A percentile compares a stretch with the other conserved stretches of the same genome.
phyloP scores from a whole-genome alignment of 768 basidiomycete species.

The Leccinum ochraceum region DNA sequence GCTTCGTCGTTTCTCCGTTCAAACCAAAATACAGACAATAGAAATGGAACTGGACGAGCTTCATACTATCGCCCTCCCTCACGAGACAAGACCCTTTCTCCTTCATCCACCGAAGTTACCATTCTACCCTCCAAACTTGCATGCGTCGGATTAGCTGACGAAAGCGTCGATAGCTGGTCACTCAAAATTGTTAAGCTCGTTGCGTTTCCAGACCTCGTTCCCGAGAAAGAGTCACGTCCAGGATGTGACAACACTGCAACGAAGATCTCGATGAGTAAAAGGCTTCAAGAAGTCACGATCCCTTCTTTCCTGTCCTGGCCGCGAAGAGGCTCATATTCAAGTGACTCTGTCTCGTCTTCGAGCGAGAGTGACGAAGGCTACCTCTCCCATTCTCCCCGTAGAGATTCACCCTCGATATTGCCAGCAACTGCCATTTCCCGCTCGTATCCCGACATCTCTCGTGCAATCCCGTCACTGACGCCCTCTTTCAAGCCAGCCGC shows the following conservation, averaged over 20 bases:
- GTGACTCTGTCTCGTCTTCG: constrained; percentile 29
- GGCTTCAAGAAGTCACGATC: constrained; percentile 14
- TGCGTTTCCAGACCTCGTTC: constrained; percentile 72
- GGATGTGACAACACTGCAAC: constrained; percentile 2
- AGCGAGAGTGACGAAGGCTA: constrained; percentile 52
- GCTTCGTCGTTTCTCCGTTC: constrained; percentile 11
- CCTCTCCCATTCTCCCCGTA: constrained; percentile 56
- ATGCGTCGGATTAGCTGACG: constrained; percentile 74
- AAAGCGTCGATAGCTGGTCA: constrained; percentile 68
- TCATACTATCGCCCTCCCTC: constrained; percentile 17
- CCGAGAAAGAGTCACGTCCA: constrained; percentile 23
- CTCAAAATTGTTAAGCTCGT: constrained; percentile 78
- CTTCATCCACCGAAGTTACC: constrained; percentile 57
- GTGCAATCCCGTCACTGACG: constrained; percentile 27
- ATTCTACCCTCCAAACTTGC: constrained; percentile 70
- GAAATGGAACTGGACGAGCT: constrained; percentile 2
- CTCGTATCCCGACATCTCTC: constrained; percentile 45
- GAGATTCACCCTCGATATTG: constrained; percentile 37
- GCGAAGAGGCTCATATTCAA: constrained; percentile 24
- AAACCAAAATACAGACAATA: constrained; percentile 8
- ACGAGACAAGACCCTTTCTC: constrained; percentile 51
- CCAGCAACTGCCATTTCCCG: constrained; percentile 38
- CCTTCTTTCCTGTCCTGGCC: constrained; percentile 25
- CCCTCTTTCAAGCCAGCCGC: constrained; percentile 39
- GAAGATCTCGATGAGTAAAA: constrained; percentile 11